Evolutionary conservation across 2,329 filamentous ascomycete genomes (phyloP).

Genomic region (Davidsoniella virescens): DNA sequence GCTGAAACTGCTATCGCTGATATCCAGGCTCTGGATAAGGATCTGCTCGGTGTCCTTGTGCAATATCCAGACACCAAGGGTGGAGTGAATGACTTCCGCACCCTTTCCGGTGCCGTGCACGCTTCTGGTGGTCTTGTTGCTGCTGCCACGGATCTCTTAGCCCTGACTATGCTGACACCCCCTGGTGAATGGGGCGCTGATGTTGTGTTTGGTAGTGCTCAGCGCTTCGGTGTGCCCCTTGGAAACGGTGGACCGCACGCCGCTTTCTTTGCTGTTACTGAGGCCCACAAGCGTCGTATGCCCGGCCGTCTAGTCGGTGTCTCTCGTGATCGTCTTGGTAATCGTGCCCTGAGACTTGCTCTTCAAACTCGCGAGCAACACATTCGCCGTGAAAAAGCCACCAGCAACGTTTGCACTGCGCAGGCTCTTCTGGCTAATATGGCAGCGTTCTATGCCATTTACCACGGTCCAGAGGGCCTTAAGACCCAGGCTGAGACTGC

Average conservation of each 20-base stretch:
- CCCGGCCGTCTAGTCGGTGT: slow-evolving; percentile 80
- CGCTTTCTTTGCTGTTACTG: slow-evolving; percentile 83
- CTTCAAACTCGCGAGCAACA: slow-evolving; percentile 92
- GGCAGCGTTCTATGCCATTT: slow-evolving; percentile 86
- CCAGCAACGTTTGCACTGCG: slow-evolving; percentile 92
- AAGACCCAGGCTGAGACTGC: slow-evolving; percentile 69
- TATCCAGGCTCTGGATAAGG: slow-evolving; percentile 59
- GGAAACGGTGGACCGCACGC: slow-evolving; percentile 92
- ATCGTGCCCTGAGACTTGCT: slow-evolving; percentile 65
- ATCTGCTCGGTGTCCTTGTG: slow-evolving; percentile 77
- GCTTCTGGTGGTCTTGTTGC: slow-evolving; percentile 63
- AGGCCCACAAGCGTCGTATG: slow-evolving; percentile 88
- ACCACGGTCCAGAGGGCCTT: slow-evolving; percentile 74
- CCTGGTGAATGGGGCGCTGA: slow-evolving; percentile 92
- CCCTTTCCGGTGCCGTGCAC: slow-evolving; percentile 62
- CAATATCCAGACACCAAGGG: slow-evolving; percentile 89
- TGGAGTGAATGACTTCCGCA: slow-evolving; percentile 57
- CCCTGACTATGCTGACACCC: slow-evolving; percentile 71
- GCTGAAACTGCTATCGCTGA: slow-evolving; percentile 42
- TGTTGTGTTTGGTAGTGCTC: slow-evolving; percentile 83
- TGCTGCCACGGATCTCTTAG: slow-evolving; percentile 77
- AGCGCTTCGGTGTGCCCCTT: slow-evolving; percentile 81
- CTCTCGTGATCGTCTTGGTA: slow-evolving; percentile 76
- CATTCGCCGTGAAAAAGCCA: slow-evolving; percentile 89
- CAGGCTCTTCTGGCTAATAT: slow-evolving; percentile 91